phyloP scores from a whole-genome alignment of 371 early-diverging fungal genomes.

The Mucor lusitanicus region DNA sequence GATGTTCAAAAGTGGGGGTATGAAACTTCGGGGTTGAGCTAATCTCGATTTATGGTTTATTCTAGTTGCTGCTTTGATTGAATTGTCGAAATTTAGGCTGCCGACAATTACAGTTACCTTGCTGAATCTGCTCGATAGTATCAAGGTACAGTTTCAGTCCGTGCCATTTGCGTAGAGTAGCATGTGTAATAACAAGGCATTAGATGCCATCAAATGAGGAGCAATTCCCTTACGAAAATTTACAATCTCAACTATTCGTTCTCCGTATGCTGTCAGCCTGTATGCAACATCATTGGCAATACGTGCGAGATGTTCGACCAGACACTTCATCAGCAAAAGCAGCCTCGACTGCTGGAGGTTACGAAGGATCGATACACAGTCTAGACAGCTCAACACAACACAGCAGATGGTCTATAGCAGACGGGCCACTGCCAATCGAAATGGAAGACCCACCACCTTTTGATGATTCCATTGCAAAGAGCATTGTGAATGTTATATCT shows the following conservation, averaged over 20 bases:
- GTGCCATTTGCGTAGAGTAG: neutral
- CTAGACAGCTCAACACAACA: slow-evolving; percentile 25
- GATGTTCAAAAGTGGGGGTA: neutral
- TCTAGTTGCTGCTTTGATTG: slow-evolving; percentile 61
- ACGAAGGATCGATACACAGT: slow-evolving; percentile 27
- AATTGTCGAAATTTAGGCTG: slow-evolving; percentile 68
- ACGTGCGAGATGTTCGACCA: slow-evolving; percentile 42
- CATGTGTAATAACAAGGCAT: neutral
- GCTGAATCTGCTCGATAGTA: slow-evolving; percentile 57
- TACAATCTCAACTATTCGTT: slow-evolving; percentile 77
- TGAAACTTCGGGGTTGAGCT: slow-evolving; percentile 9
- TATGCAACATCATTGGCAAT: slow-evolving; percentile 75
- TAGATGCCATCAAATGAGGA: slow-evolving; percentile 53
- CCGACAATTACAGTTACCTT: slow-evolving; percentile 57
- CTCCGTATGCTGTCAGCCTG: slow-evolving; percentile 73
- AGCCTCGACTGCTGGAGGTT: slow-evolving; percentile 16
- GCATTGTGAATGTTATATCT: slow-evolving; percentile 62
- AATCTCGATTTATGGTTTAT: neutral
- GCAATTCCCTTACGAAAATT: slow-evolving; percentile 57
- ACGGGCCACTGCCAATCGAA: slow-evolving; percentile 23
- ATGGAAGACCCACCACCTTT: slow-evolving; percentile 77
- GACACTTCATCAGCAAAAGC: slow-evolving; percentile 30
- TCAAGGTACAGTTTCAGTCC: slow-evolving; percentile 52
- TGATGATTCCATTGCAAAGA: slow-evolving; percentile 71
- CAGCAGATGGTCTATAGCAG: slow-evolving; percentile 27